phyloP scores from a whole-genome alignment of 768 basidiomycete genomes.

The Clitopilus passeckerianus region DNA sequence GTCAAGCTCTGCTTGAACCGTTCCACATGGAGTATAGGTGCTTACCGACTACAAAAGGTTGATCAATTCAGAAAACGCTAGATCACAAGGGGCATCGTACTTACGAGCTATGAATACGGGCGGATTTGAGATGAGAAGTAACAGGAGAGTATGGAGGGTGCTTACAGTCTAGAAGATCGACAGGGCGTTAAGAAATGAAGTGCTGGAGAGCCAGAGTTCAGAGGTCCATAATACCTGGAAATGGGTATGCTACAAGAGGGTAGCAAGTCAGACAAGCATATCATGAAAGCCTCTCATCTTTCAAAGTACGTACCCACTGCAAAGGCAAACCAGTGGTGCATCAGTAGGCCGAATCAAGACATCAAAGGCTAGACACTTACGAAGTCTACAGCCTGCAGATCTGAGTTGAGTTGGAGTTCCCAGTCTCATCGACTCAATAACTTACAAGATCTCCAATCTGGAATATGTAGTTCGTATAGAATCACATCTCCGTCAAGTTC shows the following conservation, averaged over 20 bases:
- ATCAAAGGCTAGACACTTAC: not conserved
- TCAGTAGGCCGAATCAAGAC: not conserved
- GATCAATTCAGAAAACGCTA: not conserved
- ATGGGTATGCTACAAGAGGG: not conserved
- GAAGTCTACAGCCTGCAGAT: not conserved
- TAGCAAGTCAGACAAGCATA: not conserved
- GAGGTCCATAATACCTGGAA: not conserved
- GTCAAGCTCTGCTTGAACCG: not conserved
- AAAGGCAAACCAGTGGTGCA: not conserved
- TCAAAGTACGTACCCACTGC: not conserved
- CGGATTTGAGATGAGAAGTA: too few relatives aligned
- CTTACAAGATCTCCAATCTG: not conserved
- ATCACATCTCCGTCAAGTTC: too few relatives aligned
- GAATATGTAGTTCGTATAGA: too few relatives aligned
- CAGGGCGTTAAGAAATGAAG: too few relatives aligned
- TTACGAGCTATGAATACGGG: not conserved
- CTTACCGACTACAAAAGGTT: not conserved
- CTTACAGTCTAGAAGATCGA: too few relatives aligned
- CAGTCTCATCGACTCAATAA: not conserved
- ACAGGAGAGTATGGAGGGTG: too few relatives aligned
- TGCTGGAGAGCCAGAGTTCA: too few relatives aligned
- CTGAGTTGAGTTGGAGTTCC: not conserved
- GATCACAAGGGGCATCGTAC: not conserved
- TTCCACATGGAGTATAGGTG: not conserved
- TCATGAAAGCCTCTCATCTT: not conserved